Percentiles rank a stretch among this genome's conserved stretches.
Conservation (phyloP, 179 eudicot genomes). For the Patellifolia procumbens region DNA sequence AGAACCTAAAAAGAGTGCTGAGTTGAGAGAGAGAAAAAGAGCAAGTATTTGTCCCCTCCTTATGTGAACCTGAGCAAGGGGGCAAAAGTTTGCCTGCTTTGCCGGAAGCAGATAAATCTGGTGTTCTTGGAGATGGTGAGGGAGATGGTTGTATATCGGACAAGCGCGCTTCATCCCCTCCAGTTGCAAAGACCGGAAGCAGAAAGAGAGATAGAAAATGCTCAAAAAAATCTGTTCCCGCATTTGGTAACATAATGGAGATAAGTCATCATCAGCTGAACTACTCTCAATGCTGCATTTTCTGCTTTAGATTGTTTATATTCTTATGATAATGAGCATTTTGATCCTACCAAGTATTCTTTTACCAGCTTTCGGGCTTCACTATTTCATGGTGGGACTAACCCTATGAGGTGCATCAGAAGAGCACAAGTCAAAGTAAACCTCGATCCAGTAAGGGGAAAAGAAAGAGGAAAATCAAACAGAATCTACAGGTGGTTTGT, state of each 20-base stretch:
- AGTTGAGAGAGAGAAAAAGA: constrained; percentile 40
- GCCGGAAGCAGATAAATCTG: constrained; percentile 24
- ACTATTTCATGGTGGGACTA: constrained; percentile 34
- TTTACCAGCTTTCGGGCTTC: constrained; percentile 52
- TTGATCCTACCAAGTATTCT: constrained; percentile 45
- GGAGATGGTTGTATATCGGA: constrained; percentile 7
- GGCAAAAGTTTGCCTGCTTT: constrained; percentile 19
- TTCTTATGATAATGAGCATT: constrained; percentile 34
- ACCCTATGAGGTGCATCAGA: constrained; percentile 26
- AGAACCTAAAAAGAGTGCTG: constrained; percentile 33
- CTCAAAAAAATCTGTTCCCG: constrained; percentile 22
- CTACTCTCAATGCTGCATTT: constrained; percentile 40
- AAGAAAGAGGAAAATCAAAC: constrained; percentile 39
- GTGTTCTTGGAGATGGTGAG: constrained; percentile 25
- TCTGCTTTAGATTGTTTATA: constrained; percentile 39
- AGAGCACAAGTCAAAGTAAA: constrained; percentile 18
- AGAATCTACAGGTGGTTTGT: constrained; percentile 18
- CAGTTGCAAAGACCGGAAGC: constrained; percentile 25
- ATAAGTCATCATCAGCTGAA: constrained; percentile 38
- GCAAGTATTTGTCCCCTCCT: constrained; percentile 47
- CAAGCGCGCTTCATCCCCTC: constrained; percentile 15
- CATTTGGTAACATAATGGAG: constrained; percentile 23
- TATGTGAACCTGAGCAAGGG: constrained; percentile 35
- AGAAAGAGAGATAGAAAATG: constrained; percentile 30
- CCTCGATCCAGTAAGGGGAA: constrained; percentile 40